phyloP scores from a whole-genome alignment of 2,329 filamentous ascomycete genomes.

The Daldinia eschscholtzii region DNA sequence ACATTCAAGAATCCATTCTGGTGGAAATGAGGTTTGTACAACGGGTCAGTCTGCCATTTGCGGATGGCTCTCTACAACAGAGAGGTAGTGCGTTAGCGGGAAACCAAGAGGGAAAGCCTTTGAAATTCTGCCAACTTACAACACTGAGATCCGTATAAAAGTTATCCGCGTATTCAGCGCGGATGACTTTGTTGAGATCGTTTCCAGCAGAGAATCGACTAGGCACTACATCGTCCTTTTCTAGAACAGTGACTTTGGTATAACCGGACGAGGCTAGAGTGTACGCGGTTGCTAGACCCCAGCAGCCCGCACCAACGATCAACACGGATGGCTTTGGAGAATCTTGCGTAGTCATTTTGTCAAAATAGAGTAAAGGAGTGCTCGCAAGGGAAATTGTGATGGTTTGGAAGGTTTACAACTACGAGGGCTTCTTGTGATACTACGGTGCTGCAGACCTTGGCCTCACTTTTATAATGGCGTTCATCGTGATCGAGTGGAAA shows the following conservation, averaged over 20 bases:
- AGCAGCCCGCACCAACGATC: conserved; percentile 24
- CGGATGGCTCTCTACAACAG: conserved; percentile 15
- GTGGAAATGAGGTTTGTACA: conserved; percentile 20
- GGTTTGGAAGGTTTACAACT: neutral
- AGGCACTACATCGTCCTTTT: conserved; percentile 20
- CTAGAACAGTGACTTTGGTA: conserved; percentile 22
- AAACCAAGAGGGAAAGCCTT: neutral
- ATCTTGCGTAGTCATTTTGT: neutral
- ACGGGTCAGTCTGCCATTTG: conserved; percentile 13
- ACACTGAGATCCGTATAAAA: conserved; percentile 22
- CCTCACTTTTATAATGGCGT: conserved; percentile 5
- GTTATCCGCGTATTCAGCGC: conserved; percentile 23
- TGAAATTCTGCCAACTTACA: conserved; percentile 7
- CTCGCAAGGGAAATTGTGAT: neutral
- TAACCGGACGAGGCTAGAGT: conserved; percentile 22
- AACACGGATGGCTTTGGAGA: conserved; percentile 11
- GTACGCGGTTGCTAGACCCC: conserved; percentile 21
- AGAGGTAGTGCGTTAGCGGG: neutral
- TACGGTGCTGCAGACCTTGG: neutral
- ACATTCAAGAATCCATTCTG: conserved; percentile 21
- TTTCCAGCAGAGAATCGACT: conserved; percentile 24
- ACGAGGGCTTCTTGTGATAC: neutral
- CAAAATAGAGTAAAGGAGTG: neutral
- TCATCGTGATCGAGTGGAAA: neutral
- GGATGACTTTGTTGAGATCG: conserved; percentile 28